Evolutionary conservation across 2,329 filamentous ascomycete species (phyloP).

Genomic region (Fusarium sp.): DNA sequence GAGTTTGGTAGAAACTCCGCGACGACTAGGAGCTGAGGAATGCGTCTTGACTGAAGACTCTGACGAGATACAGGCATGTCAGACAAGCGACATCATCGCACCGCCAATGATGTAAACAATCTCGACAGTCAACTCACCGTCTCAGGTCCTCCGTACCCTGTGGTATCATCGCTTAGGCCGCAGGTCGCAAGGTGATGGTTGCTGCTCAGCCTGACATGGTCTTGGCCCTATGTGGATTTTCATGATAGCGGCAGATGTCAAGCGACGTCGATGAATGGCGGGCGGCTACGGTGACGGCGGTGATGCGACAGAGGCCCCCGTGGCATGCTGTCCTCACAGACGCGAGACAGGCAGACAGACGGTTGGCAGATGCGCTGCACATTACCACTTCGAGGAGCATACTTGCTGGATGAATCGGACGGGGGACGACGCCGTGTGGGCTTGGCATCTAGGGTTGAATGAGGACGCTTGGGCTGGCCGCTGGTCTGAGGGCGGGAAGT

Average conservation of each 20-base stretch:
- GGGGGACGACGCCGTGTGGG: constrained; percentile 6
- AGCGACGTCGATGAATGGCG: neutral
- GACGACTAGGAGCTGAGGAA: constrained; percentile 27
- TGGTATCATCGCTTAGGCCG: neutral
- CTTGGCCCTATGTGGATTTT: neutral
- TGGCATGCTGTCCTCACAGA: neutral
- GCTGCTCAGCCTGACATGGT: neutral
- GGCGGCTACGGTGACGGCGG: constrained; percentile 36
- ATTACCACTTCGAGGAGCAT: constrained; percentile 41
- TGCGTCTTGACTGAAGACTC: constrained; percentile 7
- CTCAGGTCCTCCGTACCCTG: neutral
- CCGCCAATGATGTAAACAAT: constrained; percentile 7
- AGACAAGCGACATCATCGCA: constrained; percentile 2
- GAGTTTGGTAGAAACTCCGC: constrained; percentile 22
- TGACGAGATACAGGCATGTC: constrained; percentile 11
- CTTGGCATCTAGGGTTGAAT: constrained; percentile 29
- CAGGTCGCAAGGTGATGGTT: neutral
- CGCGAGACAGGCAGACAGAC: neutral
- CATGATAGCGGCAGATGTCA: neutral
- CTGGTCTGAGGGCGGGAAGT: constrained; percentile 28
- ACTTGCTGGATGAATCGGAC: constrained; percentile 4
- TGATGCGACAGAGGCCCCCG: constrained; percentile 25
- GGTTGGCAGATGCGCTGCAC: constrained; percentile 37
- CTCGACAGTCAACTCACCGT: neutral
- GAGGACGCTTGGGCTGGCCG: constrained; percentile 22